Conservation (phyloP, 2,329 filamentous ascomycete genomes). For the Aspergillus hiratsukae region DNA sequence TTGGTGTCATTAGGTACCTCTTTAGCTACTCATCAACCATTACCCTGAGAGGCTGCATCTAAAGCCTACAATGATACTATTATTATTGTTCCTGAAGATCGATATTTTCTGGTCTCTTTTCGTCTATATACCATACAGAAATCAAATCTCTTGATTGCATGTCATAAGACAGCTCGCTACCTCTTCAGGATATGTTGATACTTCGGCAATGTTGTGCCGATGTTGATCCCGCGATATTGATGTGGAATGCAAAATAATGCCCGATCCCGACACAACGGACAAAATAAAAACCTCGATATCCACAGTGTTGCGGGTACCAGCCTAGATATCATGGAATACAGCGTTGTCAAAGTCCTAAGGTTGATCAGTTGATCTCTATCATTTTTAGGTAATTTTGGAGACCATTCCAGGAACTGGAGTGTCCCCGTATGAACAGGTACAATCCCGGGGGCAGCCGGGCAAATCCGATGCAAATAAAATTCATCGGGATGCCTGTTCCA, state of each 20-base stretch:
- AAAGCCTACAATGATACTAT: background rate
- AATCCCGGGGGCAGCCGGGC: too few relatives aligned
- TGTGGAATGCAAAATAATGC: background rate
- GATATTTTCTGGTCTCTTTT: background rate
- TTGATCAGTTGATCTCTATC: too few relatives aligned
- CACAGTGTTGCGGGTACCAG: background rate
- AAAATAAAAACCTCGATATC: background rate
- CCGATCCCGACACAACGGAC: background rate
- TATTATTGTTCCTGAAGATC: background rate
- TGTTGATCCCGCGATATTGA: background rate
- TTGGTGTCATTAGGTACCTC: background rate
- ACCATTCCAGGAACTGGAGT: background rate
- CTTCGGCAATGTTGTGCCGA: background rate
- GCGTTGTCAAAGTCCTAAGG: too few relatives aligned
- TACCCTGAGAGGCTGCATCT: background rate
- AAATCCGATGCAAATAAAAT: background rate
- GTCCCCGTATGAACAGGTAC: background rate
- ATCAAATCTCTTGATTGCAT: background rate
- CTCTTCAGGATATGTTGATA: background rate
- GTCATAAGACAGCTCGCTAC: background rate
- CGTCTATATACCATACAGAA: background rate
- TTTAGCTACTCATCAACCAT: background rate
- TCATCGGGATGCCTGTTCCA: background rate
- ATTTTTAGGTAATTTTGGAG: too few relatives aligned
- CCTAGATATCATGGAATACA: too few relatives aligned